Percentiles rank a stretch among this genome's conserved stretches.
phyloP scores from a whole-genome alignment of 2,329 filamentous ascomycete species.

The Fusarium nodosum region DNA sequence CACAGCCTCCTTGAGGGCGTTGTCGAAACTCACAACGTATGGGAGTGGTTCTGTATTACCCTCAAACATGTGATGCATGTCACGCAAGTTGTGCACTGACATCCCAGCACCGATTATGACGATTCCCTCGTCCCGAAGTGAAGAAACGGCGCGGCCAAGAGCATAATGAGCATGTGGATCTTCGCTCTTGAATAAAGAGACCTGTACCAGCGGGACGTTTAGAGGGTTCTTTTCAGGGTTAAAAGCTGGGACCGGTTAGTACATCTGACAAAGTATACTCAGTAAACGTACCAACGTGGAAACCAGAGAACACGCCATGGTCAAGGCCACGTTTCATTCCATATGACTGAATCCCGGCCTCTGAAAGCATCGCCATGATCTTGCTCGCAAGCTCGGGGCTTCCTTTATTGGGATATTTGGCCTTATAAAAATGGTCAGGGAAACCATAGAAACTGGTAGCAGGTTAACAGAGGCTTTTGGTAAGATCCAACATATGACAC shows the following conservation, averaged over 20 bases:
- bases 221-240: constrained; percentile 72
- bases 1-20: constrained; percentile 75
- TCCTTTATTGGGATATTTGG: constrained; percentile 74
- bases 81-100: constrained; percentile 78
- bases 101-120: constrained; percentile 80
- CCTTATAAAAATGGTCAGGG: constrained; percentile 76
- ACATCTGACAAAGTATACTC: not conserved
- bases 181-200: constrained; percentile 75
- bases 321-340: constrained; percentile 76
- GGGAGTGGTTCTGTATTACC: constrained; percentile 63
- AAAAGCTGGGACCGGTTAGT: constrained; percentile 62
- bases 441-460: constrained; percentile 75
- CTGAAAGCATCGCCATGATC: constrained; percentile 67
- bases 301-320: constrained; percentile 81
- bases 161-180: constrained; percentile 75
- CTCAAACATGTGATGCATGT: constrained; percentile 56
- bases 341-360: constrained; percentile 70
- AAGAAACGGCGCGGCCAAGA: constrained; percentile 74
- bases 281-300: constrained; percentile 61
- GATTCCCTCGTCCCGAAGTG: constrained; percentile 76
- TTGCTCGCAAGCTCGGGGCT: constrained; percentile 70
- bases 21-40: constrained; percentile 74
- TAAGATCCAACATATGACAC: constrained; percentile 15
- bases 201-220: constrained; percentile 77
- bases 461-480: constrained; percentile 31